Percentiles rank a stretch among this genome's conserved stretches.
Evolutionary conservation across 345 rosid species (phyloP).

Genomic region (Raphanus raphanistrum): DNA sequence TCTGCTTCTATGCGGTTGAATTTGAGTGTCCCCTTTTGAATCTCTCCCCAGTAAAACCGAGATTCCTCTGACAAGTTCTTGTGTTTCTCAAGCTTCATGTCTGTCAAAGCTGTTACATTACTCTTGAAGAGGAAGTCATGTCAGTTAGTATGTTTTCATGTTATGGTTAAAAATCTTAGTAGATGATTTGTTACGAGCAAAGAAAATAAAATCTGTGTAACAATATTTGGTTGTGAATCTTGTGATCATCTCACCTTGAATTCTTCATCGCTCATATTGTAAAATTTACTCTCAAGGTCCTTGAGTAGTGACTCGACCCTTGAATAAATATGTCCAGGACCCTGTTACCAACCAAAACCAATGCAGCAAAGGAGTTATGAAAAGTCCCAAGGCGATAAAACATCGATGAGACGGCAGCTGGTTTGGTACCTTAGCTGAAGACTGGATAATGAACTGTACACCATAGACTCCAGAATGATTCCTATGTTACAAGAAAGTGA

Average conservation of each 20-base stretch:
- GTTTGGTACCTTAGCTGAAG: constrained; percentile 2
- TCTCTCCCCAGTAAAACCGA: constrained; percentile 68
- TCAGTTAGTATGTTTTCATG: constrained; percentile 39
- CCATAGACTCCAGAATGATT: background rate
- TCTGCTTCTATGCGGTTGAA: constrained; percentile 75
- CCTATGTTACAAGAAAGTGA: background rate
- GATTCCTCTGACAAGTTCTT: constrained; percentile 85
- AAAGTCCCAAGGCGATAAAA: background rate
- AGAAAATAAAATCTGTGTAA: background rate
- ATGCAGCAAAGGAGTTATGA: background rate
- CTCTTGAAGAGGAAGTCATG: background rate
- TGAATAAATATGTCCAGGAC: constrained; percentile 54
- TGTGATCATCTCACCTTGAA: constrained; percentile 57
- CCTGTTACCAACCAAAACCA: background rate
- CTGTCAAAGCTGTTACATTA: constrained; percentile 22
- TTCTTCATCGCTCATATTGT: constrained; percentile 71
- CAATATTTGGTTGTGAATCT: background rate
- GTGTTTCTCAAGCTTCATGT: constrained; percentile 87
- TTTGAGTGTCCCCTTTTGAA: constrained; percentile 60
- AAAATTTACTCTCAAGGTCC: constrained; percentile 61
- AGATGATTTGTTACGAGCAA: background rate
- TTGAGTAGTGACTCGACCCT: constrained; percentile 78
- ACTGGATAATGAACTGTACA: constrained; percentile 1
- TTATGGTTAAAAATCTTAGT: too few species aligned
- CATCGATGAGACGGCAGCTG: background rate